Evolutionary conservation across 1,139 yeast genomes (phyloP).

Genomic region (Groenewaldozyma sp.): DNA sequence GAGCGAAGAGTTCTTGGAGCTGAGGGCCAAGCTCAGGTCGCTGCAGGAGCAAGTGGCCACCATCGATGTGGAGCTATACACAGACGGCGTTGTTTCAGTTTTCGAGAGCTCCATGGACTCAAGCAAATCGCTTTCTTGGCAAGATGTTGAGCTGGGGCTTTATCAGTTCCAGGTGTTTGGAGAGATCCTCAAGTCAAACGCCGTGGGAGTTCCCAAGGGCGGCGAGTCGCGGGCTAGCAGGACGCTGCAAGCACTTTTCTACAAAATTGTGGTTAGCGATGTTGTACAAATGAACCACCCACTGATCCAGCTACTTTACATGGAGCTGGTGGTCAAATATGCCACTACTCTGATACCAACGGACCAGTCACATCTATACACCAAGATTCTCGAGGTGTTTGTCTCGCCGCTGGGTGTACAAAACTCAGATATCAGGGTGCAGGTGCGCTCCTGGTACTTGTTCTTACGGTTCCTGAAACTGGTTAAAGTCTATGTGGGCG

Average conservation of each 20-base stretch:
- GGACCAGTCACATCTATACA: constrained; percentile 39
- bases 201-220: constrained; percentile 53
- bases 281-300: constrained; percentile 50
- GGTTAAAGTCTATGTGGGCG: constrained; percentile 55
- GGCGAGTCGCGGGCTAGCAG: constrained; percentile 23
- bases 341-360: constrained; percentile 53
- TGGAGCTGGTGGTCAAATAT: constrained; percentile 80
- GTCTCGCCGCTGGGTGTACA: constrained; percentile 76
- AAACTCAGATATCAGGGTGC: constrained; percentile 51
- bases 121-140: constrained; percentile 42
- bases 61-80: constrained; percentile 61
- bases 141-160: constrained; percentile 75
- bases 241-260: constrained; percentile 40
- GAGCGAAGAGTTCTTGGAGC: constrained; percentile 69
- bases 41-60: constrained; percentile 82
- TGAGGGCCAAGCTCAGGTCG: constrained; percentile 59
- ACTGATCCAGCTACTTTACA: constrained; percentile 65
- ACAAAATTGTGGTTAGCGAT: constrained; percentile 54
- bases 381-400: constrained; percentile 65
- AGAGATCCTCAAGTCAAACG: constrained; percentile 68
- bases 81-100: constrained; percentile 58
- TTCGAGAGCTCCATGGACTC: constrained; percentile 47
- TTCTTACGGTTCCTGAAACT: constrained; percentile 74
- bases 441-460: constrained; percentile 82
- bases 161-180: constrained; percentile 71